Conservation (phyloP, 2,329 filamentous ascomycete species). For the Penicillium sp. region DNA sequence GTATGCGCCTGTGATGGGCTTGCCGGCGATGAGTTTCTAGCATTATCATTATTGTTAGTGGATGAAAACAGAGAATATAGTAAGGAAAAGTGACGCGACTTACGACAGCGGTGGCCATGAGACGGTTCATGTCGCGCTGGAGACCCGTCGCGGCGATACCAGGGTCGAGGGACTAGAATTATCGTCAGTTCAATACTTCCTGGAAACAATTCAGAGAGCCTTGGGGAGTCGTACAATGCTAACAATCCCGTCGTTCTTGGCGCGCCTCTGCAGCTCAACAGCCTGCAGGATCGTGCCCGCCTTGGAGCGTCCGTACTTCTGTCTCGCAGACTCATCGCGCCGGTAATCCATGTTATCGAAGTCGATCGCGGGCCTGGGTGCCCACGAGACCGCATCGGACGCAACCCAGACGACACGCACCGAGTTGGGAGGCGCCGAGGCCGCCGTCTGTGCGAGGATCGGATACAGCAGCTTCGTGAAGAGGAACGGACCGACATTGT, state of each 20-base stretch:
- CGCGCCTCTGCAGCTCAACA: background rate
- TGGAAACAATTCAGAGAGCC: background rate
- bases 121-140: conserved; percentile 16
- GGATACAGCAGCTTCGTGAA: conserved; percentile 37
- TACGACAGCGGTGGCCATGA: background rate
- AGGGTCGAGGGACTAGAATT: conserved; percentile 16
- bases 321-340: background rate
- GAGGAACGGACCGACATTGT: conserved; percentile 47
- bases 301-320: conserved; percentile 8
- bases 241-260: background rate
- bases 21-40: conserved; percentile 4
- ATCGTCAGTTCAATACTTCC: background rate
- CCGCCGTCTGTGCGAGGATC: background rate
- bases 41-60: background rate
- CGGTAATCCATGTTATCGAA: conserved; percentile 10
- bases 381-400: conserved; percentile 3
- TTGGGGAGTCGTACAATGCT: background rate
- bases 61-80: no score
- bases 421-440: background rate
- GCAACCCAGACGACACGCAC: conserved; percentile 11
- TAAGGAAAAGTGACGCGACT: background rate
- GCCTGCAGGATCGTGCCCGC: conserved; percentile 7
- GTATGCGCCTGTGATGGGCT: conserved; percentile 24
- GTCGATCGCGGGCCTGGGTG: conserved; percentile 5
- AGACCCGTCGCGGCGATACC: conserved; percentile 16